Evolutionary conservation across 495 filamentous ascomycete genomes (phyloP).

Genomic region (Hyaloscypha bicolor): DNA sequence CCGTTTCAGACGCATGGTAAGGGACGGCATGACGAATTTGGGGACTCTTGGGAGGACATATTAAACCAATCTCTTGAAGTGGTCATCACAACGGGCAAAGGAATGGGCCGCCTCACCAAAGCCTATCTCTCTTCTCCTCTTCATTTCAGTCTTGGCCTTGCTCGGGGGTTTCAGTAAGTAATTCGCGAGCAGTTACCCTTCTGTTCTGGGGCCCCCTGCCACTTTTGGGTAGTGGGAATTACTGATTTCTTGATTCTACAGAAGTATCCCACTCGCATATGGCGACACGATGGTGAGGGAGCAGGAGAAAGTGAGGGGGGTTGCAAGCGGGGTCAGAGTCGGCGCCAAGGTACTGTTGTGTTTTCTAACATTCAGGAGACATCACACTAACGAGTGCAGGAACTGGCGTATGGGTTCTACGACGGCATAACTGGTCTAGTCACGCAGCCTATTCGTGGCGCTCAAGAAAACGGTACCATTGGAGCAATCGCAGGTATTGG

Average conservation of each 20-base stretch:
- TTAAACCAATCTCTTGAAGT: conserved; percentile 5
- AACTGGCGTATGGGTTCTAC: conserved; percentile 64
- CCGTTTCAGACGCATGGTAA: neutral
- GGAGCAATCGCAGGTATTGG: conserved; percentile 72
- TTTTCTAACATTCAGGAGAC: neutral
- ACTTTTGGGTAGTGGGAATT: too few species aligned
- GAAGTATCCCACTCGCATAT: conserved; percentile 73
- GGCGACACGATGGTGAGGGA: conserved; percentile 69
- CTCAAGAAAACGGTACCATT: conserved; percentile 45
- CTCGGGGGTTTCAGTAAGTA: conserved; percentile 70
- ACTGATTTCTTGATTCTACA: too few species aligned
- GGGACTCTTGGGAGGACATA: neutral
- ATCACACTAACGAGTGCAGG: neutral
- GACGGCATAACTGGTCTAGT: conserved; percentile 70
- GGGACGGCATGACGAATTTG: neutral
- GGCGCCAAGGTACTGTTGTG: conserved; percentile 48
- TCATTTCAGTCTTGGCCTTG: conserved; percentile 72
- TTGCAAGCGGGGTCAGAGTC: conserved; percentile 63
- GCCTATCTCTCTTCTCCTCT: conserved; percentile 70
- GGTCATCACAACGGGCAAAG: conserved; percentile 52
- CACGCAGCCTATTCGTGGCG: conserved; percentile 65
- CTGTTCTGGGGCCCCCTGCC: too few species aligned
- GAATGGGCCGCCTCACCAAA: conserved; percentile 64
- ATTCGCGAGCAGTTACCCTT: too few species aligned
- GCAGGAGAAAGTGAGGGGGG: conserved; percentile 65